Base-by-base conservation (phyloP, 1,284 basidiomycete species). In the Moesziomyces globuligerus region DNA sequence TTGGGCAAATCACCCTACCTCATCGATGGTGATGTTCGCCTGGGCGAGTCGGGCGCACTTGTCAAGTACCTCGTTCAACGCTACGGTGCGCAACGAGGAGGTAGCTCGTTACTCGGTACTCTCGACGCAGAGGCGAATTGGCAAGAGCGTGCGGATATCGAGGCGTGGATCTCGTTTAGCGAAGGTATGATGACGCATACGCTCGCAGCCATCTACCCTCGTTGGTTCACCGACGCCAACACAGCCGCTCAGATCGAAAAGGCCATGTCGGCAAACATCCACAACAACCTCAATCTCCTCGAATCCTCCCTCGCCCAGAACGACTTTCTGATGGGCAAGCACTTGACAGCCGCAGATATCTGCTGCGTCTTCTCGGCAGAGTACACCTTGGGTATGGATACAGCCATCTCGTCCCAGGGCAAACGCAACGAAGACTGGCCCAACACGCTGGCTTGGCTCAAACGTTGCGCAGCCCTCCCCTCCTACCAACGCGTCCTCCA, bases 121-220 rank as follows among this genome's bases (percentile, higher is more conserved):
- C 4, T 24, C 18, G 21, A n/a, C 3, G 34, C n/a, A n/a, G n/a
- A n/a, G n/a, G n/a, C n/a, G n/a, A n/a, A 48, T 23, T 57, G 65
- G 65, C 58, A 60, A 39, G 34, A 58, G 18, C 23, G 47, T 13
- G 59, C 28, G 6, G 58, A 53, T 24, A 24, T 68, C 1, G 54
- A 61, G 23, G 10, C 44, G 2, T 61, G 45, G 46, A 50, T 62
- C 46, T 54, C 47, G 11, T 62, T 69, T 29, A 51, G 49, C 21
- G 66, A 69, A 32, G 58, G 54, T 0, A 62, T 58, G 58, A 58
- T 69, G 58, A 40, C 58, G 4, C 66, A 69, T 18, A 47, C 66
- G 8, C 48, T 69, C 3, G 58, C 58, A 2, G 47, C 50, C 10
- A 46, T 69, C 21, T 62, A 69, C 20, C 50, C 66, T 1, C 46